These are phyloP conservation scores for Miamiensis avidus DNA, from an alignment of 169 alveolate species.

Conservation along the genomic window DNA sequence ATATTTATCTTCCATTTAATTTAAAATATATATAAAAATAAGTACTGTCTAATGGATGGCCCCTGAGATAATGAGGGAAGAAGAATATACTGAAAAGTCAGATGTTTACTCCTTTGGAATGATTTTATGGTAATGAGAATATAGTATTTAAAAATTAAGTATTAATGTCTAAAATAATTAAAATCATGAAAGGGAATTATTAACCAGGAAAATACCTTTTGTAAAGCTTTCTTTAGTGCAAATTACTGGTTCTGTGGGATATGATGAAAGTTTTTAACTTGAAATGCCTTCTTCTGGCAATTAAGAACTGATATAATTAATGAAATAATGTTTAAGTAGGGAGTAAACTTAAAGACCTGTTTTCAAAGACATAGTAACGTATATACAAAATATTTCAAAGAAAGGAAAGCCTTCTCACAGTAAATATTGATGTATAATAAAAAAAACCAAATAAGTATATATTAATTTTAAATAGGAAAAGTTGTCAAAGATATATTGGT, in stretches of 20 bases:
- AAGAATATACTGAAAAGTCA: constrained; percentile 57
- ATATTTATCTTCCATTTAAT: no score
- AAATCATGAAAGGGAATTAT: constrained; percentile 42
- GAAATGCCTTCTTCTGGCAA: constrained; percentile 17
- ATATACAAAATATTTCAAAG: not conserved
- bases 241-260: constrained; percentile 61
- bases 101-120: constrained; percentile 75
- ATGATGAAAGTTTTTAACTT: constrained; percentile 35
- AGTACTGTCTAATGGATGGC: constrained; percentile 85
- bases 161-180: not conserved
- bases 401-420: constrained; percentile 12
- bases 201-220: constrained; percentile 63
- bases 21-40: constrained; percentile 9
- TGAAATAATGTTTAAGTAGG: constrained; percentile 41
- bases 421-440: not conserved
- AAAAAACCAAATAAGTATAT: not conserved
- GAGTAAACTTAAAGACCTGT: constrained; percentile 50
- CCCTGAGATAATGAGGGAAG: constrained; percentile 74
- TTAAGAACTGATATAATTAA: constrained; percentile 28
- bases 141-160: not conserved
- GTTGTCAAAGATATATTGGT: constrained; percentile 10
- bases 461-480: not conserved
- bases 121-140: constrained; percentile 46
- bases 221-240: constrained; percentile 47
- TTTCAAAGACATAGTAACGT: constrained; percentile 43